Base-by-base conservation (phyloP, 306 rosid genomes). In the Corylus heterophylla region DNA sequence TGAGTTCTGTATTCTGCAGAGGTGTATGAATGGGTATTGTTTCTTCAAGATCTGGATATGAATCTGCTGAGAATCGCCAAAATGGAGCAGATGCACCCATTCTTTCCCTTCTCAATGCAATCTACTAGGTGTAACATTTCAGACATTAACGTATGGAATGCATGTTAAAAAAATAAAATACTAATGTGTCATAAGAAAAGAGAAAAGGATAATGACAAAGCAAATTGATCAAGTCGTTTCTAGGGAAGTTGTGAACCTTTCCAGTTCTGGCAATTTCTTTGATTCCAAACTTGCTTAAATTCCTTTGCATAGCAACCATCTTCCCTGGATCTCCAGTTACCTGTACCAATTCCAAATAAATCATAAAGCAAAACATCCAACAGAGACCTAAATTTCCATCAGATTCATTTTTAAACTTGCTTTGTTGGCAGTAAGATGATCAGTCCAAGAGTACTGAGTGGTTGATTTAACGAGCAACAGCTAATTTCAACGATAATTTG, bases 241-340 rank as follows among this genome's bases (percentile, higher is more conserved):
- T 69, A 20, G 73, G 79, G 76, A 75, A 50, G 68, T 58, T 52
- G 35, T 62, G 25, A 76, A 93, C 98, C 98, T 93, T 93, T 84
- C 98, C 97, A 7, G 98, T 93, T 86, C 97, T 86, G 76, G 98
- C 94, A 81, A 93, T 77, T 87, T 93, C 98, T 88, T 85, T 88
- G 79, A 93, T 88, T 73, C 98, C 98, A 79, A 88, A 93, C 85
- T 89, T 93, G 88, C 85, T 75, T 8, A 93, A 81, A 87, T 86
- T 91, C 71, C 92, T 84, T 78, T 88, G 89, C 48, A 93, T 78
- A 39, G 98, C 97, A 78, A 87, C 94, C 81, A 91, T 84, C 87
- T 93, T 93, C 75, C 97, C 97, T 49, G 97, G 97, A 79, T 93
- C 97, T 76, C 96, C 97, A 39, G 97, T 93, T 56, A 89, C 94